Conservation (phyloP, 805 yeast species). For the Candida germanica region DNA sequence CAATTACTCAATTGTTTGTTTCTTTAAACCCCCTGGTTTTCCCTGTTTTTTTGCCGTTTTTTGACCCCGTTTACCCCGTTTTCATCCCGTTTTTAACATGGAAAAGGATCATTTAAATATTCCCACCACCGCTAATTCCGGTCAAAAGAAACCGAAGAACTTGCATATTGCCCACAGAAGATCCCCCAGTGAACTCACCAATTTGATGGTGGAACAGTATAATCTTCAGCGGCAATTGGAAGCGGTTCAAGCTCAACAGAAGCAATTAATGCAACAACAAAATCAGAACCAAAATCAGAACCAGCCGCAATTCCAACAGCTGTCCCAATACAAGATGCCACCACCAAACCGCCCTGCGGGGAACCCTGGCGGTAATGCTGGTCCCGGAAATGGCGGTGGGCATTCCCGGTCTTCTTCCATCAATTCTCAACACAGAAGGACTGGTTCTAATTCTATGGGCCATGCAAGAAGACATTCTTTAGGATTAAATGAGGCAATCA, state of each 20-base stretch:
- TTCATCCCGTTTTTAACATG: no score
- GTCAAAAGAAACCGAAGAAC: constrained; percentile 26
- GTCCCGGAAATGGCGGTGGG: constrained; percentile 13
- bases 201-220: constrained; percentile 88
- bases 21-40: no score
- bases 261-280: constrained; percentile 77
- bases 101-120: constrained; percentile 7
- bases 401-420: constrained; percentile 36
- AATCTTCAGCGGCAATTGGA: constrained; percentile 90
- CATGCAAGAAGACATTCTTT: constrained; percentile 90
- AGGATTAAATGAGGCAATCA: constrained; percentile 88
- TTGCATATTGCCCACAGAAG: constrained; percentile 95
- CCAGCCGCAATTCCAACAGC: no score
- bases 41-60: no score
- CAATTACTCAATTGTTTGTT: no score
- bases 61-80: no score
- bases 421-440: constrained; percentile 29
- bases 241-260: constrained; percentile 87
- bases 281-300: constrained; percentile 57
- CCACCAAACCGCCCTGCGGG: constrained; percentile 16
- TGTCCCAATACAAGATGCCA: constrained; percentile 11
- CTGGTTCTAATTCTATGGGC: constrained; percentile 46
- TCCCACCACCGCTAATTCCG: constrained; percentile 6
- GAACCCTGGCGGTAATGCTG: constrained; percentile 5
- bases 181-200: constrained; percentile 93